Evolutionary conservation across 352 stramenopile genomes (phyloP).

Genomic region (Pythium folliculosum): DNA sequence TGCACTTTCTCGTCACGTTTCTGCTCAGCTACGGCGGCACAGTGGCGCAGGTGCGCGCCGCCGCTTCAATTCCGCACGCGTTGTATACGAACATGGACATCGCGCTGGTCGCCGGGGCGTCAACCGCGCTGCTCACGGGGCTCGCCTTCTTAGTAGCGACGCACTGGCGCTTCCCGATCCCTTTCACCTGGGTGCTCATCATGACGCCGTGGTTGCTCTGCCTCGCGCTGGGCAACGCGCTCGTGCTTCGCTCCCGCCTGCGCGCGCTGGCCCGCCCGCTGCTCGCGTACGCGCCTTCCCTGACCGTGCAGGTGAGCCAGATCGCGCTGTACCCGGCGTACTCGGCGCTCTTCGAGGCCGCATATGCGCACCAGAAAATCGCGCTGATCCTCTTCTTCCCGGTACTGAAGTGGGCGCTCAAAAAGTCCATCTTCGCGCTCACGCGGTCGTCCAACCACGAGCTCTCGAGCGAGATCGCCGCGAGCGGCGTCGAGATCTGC

Average conservation of each 20-base stretch:
- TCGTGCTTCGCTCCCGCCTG: not conserved
- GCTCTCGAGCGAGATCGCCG: not conserved
- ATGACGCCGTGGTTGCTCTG: not conserved
- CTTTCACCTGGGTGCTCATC: no score
- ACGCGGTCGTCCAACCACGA: not conserved
- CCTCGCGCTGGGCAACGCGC: not conserved
- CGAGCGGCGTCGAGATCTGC: conserved; percentile 6
- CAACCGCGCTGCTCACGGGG: not conserved
- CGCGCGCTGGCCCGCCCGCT: not conserved
- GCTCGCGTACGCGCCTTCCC: not conserved
- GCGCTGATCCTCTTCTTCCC: not conserved
- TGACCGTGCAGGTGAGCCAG: not conserved
- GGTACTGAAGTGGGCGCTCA: not conserved
- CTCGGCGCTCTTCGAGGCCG: not conserved
- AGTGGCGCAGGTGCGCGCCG: not conserved
- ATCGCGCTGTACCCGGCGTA: conserved; percentile 2
- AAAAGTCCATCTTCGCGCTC: not conserved
- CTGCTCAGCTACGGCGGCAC: not conserved
- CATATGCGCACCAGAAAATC: not conserved
- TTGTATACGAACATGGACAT: not conserved
- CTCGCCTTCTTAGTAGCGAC: not conserved
- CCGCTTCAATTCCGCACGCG: not conserved
- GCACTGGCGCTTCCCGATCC: conserved; percentile 3
- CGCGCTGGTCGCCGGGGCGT: not conserved
- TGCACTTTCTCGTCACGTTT: not conserved